These are phyloP conservation scores for Panus rudis DNA, from an alignment of 768 basidiomycete genomes.

Conservation along the genomic window DNA sequence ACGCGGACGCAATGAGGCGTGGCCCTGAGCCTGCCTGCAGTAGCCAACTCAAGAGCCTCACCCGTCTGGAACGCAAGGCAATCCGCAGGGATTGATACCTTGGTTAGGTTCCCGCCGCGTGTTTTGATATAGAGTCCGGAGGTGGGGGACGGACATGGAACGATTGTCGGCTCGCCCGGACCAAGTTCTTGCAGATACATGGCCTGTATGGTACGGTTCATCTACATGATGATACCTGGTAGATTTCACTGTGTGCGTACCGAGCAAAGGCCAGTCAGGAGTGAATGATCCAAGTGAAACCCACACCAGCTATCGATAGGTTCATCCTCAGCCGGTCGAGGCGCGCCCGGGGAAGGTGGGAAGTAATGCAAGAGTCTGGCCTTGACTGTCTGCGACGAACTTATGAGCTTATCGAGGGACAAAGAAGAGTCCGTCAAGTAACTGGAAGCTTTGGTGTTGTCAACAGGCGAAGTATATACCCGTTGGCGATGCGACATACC, in stretches of 20 bases:
- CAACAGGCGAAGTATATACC: constrained; percentile 4
- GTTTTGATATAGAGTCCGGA: constrained; percentile 92
- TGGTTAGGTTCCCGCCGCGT: constrained; percentile 68
- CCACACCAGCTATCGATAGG: constrained; percentile 90
- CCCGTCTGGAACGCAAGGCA: constrained; percentile 96
- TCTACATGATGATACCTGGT: constrained; percentile 6
- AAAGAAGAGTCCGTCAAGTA: constrained; percentile 59
- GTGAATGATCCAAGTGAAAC: constrained; percentile 87
- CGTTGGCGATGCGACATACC: constrained; percentile 37
- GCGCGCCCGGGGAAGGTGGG: constrained; percentile 46
- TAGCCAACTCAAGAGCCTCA: constrained; percentile 89
- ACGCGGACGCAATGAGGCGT: constrained; percentile 94
- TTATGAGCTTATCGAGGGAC: constrained; percentile 67
- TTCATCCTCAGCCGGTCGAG: constrained; percentile 42
- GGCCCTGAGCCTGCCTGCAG: constrained; percentile 71
- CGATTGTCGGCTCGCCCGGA: constrained; percentile 33
- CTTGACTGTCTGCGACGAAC: constrained; percentile 76
- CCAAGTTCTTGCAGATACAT: constrained; percentile 65
- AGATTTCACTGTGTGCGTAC: constrained; percentile 32
- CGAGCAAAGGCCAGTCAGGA: constrained; percentile 89
- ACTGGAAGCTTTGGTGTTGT: constrained; percentile 51
- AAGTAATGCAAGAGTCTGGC: constrained; percentile 97
- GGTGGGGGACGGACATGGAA: constrained; percentile 62
- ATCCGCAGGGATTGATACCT: constrained; percentile 79
- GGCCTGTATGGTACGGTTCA: constrained; percentile 46